phyloP scores from a whole-genome alignment of 768 basidiomycete species.

The Crepidotus variabilis region DNA sequence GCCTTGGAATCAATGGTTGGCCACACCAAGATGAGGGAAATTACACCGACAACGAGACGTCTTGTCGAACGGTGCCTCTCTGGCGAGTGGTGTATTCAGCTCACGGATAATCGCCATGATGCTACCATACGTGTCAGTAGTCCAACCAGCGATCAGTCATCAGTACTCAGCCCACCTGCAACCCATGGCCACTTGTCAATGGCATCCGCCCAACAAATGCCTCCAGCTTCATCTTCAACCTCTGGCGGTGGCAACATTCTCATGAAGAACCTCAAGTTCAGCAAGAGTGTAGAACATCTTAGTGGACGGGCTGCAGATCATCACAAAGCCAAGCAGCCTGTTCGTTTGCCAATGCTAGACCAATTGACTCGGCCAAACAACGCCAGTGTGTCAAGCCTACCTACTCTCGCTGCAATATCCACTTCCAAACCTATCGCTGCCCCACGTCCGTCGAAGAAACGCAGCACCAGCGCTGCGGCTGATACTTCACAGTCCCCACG shows the following conservation, averaged over 20 bases:
- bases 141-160: conserved; percentile 39
- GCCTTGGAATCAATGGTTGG: conserved; percentile 75
- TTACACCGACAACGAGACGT: conserved; percentile 83
- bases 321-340: conserved; percentile 18
- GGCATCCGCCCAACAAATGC: conserved; percentile 29
- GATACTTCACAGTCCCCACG: background rate
- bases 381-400: conserved; percentile 37
- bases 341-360: conserved; percentile 27
- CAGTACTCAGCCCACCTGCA: conserved; percentile 32
- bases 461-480: background rate
- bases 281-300: conserved; percentile 65
- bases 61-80: conserved; percentile 88
- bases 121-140: conserved; percentile 31
- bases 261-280: conserved; percentile 45
- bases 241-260: conserved; percentile 31
- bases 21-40: conserved; percentile 73
- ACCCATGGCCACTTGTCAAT: conserved; percentile 21
- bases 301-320: conserved; percentile 16
- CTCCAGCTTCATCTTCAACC: conserved; percentile 3
- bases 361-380: conserved; percentile 29
- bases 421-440: background rate
- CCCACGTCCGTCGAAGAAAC: background rate
- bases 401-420: conserved; percentile 20
- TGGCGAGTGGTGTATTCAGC: conserved; percentile 82
- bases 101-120: conserved; percentile 37